Conservation (phyloP, 495 filamentous ascomycete genomes). For the Penicillium egyptiacum region DNA sequence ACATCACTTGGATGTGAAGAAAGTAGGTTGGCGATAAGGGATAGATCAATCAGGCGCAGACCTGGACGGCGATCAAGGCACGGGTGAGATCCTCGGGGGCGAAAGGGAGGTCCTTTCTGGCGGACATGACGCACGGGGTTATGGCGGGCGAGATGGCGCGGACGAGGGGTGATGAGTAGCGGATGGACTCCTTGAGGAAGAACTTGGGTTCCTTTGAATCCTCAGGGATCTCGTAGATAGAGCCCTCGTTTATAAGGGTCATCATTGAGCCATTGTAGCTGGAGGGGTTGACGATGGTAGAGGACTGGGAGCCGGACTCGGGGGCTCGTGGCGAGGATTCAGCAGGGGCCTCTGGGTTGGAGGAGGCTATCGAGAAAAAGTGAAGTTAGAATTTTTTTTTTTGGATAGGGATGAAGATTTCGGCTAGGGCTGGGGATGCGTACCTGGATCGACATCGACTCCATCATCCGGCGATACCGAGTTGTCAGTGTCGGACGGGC, state of each 20-base stretch:
- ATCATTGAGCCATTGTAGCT: conserved; percentile 43
- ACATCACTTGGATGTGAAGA: conserved; percentile 24
- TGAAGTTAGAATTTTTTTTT: neutral
- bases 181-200: conserved; percentile 40
- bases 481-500: conserved; percentile 15
- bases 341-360: conserved; percentile 25
- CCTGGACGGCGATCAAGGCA: conserved; percentile 45
- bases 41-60: conserved; percentile 29
- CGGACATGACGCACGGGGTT: conserved; percentile 24
- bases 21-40: conserved; percentile 5
- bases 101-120: conserved; percentile 37
- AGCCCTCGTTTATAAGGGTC: conserved; percentile 37
- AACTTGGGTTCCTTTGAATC: conserved; percentile 37
- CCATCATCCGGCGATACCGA: conserved; percentile 25
- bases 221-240: conserved; percentile 26
- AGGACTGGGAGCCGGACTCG: conserved; percentile 39
- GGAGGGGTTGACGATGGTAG: conserved; percentile 41
- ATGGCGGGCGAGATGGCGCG: conserved; percentile 35
- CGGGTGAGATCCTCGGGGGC: conserved; percentile 43
- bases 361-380: conserved; percentile 14
- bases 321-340: conserved; percentile 27
- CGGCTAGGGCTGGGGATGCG: conserved; percentile 16
- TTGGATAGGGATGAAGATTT: neutral
- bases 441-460: conserved; percentile 38
- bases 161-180: conserved; percentile 36